Conservation (phyloP, 83 land plant genomes). For the Picea mariana region DNA sequence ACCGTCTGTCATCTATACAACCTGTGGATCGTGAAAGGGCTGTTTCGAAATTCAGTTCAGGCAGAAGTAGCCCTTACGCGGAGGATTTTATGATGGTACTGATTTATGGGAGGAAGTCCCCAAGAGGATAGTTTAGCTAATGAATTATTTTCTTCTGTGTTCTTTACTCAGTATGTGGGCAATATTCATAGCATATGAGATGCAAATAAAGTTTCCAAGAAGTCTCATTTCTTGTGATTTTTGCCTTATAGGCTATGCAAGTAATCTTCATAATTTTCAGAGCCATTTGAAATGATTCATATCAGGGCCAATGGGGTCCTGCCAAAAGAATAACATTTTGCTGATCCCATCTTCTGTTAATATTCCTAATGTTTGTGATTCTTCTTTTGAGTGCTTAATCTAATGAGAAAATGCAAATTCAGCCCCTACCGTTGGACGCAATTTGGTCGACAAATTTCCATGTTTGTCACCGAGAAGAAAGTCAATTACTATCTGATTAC, state of each 20-base stretch:
- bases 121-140: constrained; percentile 8
- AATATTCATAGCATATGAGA: constrained; percentile 2
- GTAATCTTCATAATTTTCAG: background rate
- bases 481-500: no score
- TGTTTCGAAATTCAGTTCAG: constrained; percentile 7
- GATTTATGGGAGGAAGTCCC: constrained; percentile 29
- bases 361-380: no score
- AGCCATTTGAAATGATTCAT: no score
- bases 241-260: background rate
- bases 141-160: background rate
- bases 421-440: no score
- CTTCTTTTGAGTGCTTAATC: no score
- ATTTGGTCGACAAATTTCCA: no score
- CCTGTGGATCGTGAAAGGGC: background rate
- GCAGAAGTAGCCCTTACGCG: constrained; percentile 40
- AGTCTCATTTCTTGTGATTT: constrained; percentile 11
- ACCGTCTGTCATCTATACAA: constrained; percentile 18
- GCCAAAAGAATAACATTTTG: no score
- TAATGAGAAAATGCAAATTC: no score
- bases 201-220: constrained; percentile 8
- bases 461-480: no score
- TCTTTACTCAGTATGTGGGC: background rate
- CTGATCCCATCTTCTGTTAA: no score
- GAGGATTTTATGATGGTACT: constrained; percentile 66
- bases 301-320: no score